Evolutionary conservation across 805 yeast species (phyloP), one percentile per base, ranked within the genome.

Genomic region (Wickerhamomyces silvicola): DNA sequence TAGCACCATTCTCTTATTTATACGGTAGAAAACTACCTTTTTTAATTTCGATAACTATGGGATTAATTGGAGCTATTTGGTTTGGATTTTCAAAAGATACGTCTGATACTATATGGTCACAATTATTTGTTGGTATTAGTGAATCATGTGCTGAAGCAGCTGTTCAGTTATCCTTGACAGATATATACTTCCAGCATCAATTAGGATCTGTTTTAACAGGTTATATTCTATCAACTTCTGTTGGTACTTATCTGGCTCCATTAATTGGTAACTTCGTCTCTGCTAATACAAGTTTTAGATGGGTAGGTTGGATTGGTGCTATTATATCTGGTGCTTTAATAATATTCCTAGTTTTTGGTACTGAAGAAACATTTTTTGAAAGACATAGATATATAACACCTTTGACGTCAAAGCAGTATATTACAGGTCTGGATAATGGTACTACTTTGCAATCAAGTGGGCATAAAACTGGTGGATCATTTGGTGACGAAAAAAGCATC

Each of bases 161-260:
- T 37, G 83, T 74, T 38, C 87, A 68, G 61, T 69, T 73, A 46
- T 78, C 76, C 28, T 66, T 70, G 45, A 71, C 86, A 3, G 94
- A 85, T 51, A 70, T 82, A 51, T 84, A 74, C 51, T 84, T 68
- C 57, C 81, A 76, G 42, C 94, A 84, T 54, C 87, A 83, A 50
- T 62, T 83, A 16, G 86, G 88, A 31, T 63, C 78, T 18, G 75
- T 75, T 10, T 66, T 85, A 54, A 83, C 92, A 0, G 63, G 77
- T 11, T 85, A 83, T 57, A 82, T 81, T 40, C 49, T 82, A 58
- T 78, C 84, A 17, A 77, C 86, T 4, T 76, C 87, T 21, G 70
- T 78, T 10, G 90, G 92, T 33, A 79, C 88, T 2, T 83, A 78
- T 50, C 58, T 83, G 38, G 90, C 92, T 3, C 94, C 94, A 2